A percentile compares a stretch with the other conserved stretches of the same genome.
Evolutionary conservation across 306 rosid species (phyloP).

Genomic region (Urtica urens): DNA sequence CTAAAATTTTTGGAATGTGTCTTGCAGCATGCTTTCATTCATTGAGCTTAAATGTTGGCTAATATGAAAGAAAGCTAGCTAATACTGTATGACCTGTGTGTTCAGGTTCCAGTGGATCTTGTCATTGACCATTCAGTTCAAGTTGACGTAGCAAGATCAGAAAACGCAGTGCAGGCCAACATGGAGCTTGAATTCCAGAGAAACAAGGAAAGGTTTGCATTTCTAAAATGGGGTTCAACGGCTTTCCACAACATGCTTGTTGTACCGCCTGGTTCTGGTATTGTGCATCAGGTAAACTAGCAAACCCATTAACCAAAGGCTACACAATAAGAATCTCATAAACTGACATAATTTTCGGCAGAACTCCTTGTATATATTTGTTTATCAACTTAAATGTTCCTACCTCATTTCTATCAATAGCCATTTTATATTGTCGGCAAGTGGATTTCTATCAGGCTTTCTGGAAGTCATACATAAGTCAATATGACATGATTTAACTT

Average conservation of each 20-base stretch:
- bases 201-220: slow-evolving; percentile 87
- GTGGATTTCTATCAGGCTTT: not conserved
- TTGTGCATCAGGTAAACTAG: slow-evolving; percentile 74
- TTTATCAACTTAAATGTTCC: not conserved
- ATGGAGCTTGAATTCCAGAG: slow-evolving; percentile 89
- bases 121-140: slow-evolving; percentile 93
- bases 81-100: slow-evolving; percentile 3
- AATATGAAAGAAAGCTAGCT: no score
- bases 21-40: not conserved
- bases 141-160: slow-evolving; percentile 78
- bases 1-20: not conserved
- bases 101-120: slow-evolving; percentile 92
- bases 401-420: not conserved
- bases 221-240: slow-evolving; percentile 88
- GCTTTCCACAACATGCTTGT: slow-evolving; percentile 88
- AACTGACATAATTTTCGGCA: no score
- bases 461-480: no score
- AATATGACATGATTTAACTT: slow-evolving; percentile 11
- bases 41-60: not conserved
- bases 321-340: slow-evolving; percentile 9
- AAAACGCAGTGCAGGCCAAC: slow-evolving; percentile 80
- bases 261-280: slow-evolving; percentile 95
- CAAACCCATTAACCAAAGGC: no score
- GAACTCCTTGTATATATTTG: not conserved
- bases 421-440: not conserved